Percentiles rank a stretch among this genome's conserved stretches.
Evolutionary conservation across 352 stramenopile species (phyloP).

Genomic region (Hyaloperonospora arabidopsidis): DNA sequence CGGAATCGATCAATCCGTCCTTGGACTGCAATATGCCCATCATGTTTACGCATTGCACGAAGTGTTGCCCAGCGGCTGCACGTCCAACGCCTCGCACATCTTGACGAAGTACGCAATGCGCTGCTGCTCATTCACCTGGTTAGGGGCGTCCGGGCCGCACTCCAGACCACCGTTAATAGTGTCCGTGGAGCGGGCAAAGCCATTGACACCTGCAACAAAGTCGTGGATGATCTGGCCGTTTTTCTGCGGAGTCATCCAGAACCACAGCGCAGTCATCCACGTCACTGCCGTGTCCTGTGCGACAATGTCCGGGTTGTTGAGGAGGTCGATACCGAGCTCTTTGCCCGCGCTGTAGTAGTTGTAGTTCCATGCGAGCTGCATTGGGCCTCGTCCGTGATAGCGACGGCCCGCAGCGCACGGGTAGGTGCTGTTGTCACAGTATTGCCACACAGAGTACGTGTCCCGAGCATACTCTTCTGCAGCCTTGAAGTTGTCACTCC

Average conservation of each 20-base stretch:
- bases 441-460: conserved; percentile 34
- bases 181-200: conserved; percentile 35
- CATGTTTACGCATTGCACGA: conserved; percentile 31
- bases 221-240: conserved; percentile 37
- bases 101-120: conserved; percentile 28
- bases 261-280: conserved; percentile 50
- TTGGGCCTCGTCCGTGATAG: conserved; percentile 46
- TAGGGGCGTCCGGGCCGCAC: conserved; percentile 29
- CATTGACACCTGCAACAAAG: conserved; percentile 26
- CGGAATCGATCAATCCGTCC: too few species aligned
- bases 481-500: conserved; percentile 39
- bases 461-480: conserved; percentile 33
- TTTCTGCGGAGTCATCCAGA: conserved; percentile 40
- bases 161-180: conserved; percentile 48
- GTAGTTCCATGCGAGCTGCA: conserved; percentile 51
- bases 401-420: conserved; percentile 29
- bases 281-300: conserved; percentile 28
- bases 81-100: conserved; percentile 26
- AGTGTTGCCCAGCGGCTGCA: conserved; percentile 26
- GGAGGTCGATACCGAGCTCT: conserved; percentile 31
- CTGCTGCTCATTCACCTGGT: conserved; percentile 31
- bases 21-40: too few species aligned
- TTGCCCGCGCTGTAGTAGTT: conserved; percentile 40
- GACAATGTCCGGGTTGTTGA: conserved; percentile 34
- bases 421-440: conserved; percentile 35